Evolutionary conservation across 2,329 filamentous ascomycete genomes (phyloP), one percentile per base, ranked within the genome.

Genomic region (Teratosphaeria epicoccoides): DNA sequence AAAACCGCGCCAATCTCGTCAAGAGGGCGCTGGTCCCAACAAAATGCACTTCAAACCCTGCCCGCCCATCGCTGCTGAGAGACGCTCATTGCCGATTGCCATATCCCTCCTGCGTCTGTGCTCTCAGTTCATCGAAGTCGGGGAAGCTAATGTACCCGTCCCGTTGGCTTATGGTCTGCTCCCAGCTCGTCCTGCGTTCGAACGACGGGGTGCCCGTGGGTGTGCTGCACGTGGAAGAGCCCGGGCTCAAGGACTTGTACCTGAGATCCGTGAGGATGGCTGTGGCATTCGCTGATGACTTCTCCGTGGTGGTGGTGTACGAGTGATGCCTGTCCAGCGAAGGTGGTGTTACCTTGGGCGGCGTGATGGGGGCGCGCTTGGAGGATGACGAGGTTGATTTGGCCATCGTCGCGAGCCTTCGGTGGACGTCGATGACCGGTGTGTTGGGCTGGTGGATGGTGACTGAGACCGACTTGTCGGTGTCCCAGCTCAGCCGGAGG

Each of bases 91-190:
- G 52, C 14, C 52, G 26, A 46, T 49, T 25, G 7, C 33, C 49
- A 55, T 37, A 55, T 46, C 29, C 22, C 11, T 14, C 6, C 51
- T 49, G 29, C 17, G 10, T 9, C 47, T 56, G 46, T 23, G 49
- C 47, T 29, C 29, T 47, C 26, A 60, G 47, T 47, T 57, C 52
- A 51, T 66, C 63, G 47, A 65, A 66, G 49, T 66, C 63, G 17
- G 62, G 62, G 46, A 67, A 67, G 17, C 56, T 60, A 53, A 65
- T 61, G 52, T 67, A 67, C 49, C 64, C 63, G 25, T 62, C 61
- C 23, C 62, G 57, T 52, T 63, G 59, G 24, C 56, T 53, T 54
- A 55, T 59, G 55, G 61, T 65, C 49, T 64, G 62, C 49, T 66
- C 62, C 63, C 63, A 66, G 50, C 59, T 63, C 46, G 57, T 59